Evolutionary conservation across 176 grass and related monocot genomes (phyloP).

Genomic region (Zoysia pacifica): DNA sequence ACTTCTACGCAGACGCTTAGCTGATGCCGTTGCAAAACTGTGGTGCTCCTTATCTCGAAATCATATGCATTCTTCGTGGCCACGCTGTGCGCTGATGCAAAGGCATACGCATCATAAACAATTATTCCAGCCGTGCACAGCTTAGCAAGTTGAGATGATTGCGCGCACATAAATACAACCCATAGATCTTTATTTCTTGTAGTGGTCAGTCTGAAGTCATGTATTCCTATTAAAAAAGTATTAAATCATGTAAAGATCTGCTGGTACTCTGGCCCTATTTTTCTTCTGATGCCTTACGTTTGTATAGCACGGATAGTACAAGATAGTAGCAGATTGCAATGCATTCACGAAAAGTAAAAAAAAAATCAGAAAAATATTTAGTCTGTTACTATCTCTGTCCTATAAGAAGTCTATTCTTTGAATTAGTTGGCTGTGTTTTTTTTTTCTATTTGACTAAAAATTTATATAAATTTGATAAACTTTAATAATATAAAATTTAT

Average conservation of each 20-base stretch:
- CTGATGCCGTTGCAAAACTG: slow-evolving; percentile 40
- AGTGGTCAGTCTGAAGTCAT: slow-evolving; percentile 58
- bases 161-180: not conserved
- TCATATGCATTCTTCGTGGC: slow-evolving; percentile 39
- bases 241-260: slow-evolving; percentile 41
- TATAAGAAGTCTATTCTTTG: too few species aligned
- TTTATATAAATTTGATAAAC: too few species aligned
- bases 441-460: too few species aligned
- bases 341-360: not conserved
- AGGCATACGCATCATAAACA: slow-evolving; percentile 50
- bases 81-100: slow-evolving; percentile 45
- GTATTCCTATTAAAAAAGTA: not conserved
- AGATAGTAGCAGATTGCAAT: not conserved
- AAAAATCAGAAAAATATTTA: not conserved
- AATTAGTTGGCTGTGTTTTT: too few species aligned
- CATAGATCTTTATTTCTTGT: slow-evolving; percentile 21
- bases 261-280: slow-evolving; percentile 23
- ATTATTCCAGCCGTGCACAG: slow-evolving; percentile 52
- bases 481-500: too few species aligned
- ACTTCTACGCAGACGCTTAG: slow-evolving; percentile 8
- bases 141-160: slow-evolving; percentile 47
- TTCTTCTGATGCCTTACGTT: slow-evolving; percentile 37
- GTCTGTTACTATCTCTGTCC: too few species aligned
- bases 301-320: not conserved
- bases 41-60: slow-evolving; percentile 43